Evolutionary conservation across 768 basidiomycete genomes (phyloP).

Genomic region (Coprinopsis strossmayeri): DNA sequence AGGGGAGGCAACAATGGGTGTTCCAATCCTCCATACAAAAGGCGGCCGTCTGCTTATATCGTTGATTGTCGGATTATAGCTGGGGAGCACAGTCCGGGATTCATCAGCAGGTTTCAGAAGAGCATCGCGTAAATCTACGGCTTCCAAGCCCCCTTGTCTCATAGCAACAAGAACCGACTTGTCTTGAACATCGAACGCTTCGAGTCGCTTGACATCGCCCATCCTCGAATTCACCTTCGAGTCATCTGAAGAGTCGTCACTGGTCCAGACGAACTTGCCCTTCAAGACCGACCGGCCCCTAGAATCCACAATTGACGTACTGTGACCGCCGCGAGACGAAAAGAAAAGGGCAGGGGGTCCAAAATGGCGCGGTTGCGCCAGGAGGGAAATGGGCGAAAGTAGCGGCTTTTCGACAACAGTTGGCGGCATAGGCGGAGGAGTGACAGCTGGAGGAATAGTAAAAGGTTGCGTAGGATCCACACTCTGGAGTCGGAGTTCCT

Average conservation of each 20-base stretch:
- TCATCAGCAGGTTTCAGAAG: constrained; percentile 74
- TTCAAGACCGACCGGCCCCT: constrained; percentile 80
- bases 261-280: constrained; percentile 73
- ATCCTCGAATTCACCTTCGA: constrained; percentile 37
- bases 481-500: constrained; percentile 70
- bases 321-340: constrained; percentile 86
- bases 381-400: constrained; percentile 65
- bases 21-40: constrained; percentile 81
- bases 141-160: constrained; percentile 83
- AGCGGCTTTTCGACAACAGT: constrained; percentile 45
- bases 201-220: constrained; percentile 79
- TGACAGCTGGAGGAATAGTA: constrained; percentile 24
- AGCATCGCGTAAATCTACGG: constrained; percentile 73
- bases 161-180: constrained; percentile 78
- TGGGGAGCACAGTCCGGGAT: constrained; percentile 65
- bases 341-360: constrained; percentile 85
- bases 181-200: constrained; percentile 73
- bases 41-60: constrained; percentile 64
- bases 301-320: constrained; percentile 83
- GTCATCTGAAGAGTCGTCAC: constrained; percentile 44
- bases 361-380: constrained; percentile 75
- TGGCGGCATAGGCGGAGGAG: constrained; percentile 24
- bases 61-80: constrained; percentile 56
- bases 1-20: constrained; percentile 43
- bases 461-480: constrained; percentile 82